Evolutionary conservation across 495 filamentous ascomycete genomes (phyloP).

Genomic region (Neurospora sp.): DNA sequence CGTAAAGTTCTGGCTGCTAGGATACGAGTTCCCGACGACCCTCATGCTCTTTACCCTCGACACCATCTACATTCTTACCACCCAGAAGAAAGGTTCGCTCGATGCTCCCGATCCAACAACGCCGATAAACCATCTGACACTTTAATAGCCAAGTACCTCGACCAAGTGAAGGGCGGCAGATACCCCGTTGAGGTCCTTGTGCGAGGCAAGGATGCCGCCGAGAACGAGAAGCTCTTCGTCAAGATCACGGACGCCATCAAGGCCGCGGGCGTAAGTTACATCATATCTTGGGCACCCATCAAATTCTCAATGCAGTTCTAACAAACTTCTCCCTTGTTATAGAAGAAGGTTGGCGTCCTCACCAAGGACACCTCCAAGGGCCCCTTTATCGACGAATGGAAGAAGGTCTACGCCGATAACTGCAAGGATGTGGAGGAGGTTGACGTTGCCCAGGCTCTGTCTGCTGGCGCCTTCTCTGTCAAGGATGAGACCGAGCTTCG

Average conservation of each 20-base stretch:
- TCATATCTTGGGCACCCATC: not conserved
- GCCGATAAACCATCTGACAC: constrained; percentile 11
- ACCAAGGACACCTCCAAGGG: constrained; percentile 75
- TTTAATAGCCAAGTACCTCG: constrained; percentile 73
- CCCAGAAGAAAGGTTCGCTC: constrained; percentile 81
- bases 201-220: constrained; percentile 76
- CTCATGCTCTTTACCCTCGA: constrained; percentile 86
- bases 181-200: constrained; percentile 83
- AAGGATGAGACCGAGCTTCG: constrained; percentile 96
- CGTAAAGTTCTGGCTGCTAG: constrained; percentile 87
- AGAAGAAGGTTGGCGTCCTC: constrained; percentile 84
- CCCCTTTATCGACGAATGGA: constrained; percentile 95
- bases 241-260: constrained; percentile 80
- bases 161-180: constrained; percentile 84
- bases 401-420: constrained; percentile 61
- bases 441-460: constrained; percentile 75
- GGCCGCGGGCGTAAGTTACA: constrained; percentile 62
- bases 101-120: not conserved
- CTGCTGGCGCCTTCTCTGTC: constrained; percentile 72
- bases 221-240: constrained; percentile 78
- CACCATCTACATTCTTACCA: constrained; percentile 80
- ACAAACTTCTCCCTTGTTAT: constrained; percentile 4
- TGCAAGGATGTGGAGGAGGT: constrained; percentile 81
- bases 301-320: not conserved
- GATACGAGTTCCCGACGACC: constrained; percentile 96